Conservation (phyloP, 2,329 filamentous ascomycete genomes). For the Aspergillus amoenus region DNA sequence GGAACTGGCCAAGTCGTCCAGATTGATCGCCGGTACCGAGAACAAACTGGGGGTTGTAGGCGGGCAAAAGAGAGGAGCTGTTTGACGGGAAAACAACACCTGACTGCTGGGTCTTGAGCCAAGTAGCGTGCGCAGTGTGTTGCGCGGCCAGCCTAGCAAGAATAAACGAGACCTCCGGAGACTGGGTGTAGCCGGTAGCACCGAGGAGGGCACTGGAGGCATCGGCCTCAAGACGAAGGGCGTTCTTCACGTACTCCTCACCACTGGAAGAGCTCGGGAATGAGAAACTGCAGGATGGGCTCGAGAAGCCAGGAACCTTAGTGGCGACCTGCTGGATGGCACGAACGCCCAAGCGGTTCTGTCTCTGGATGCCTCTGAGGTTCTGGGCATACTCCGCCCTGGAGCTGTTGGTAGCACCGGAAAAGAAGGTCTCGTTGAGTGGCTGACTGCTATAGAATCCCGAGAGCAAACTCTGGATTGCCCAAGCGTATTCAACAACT, state of each 20-base stretch:
- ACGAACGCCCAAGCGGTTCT: conserved; percentile 25
- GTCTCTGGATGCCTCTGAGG: conserved; percentile 24
- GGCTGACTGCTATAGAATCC: conserved; percentile 23
- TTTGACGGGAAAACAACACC: conserved; percentile 20
- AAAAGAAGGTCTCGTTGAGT: conserved; percentile 25
- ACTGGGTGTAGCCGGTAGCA: conserved; percentile 27
- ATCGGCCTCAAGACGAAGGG: conserved; percentile 22
- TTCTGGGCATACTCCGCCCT: conserved; percentile 21
- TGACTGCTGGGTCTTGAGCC: conserved; percentile 20
- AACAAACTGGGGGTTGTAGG: conserved; percentile 24
- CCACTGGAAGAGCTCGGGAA: conserved; percentile 18
- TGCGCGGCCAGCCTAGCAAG: conserved; percentile 28
- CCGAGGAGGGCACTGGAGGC: conserved; percentile 27
- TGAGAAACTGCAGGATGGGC: conserved; percentile 24
- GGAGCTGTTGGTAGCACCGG: conserved; percentile 19
- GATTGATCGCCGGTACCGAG: conserved; percentile 20
- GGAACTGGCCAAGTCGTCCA: conserved; percentile 25
- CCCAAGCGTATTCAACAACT: conserved; percentile 25
- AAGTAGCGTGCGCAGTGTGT: conserved; percentile 24
- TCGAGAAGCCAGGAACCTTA: conserved; percentile 16
- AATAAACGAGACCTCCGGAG: conserved; percentile 32
- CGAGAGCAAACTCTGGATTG: conserved; percentile 24
- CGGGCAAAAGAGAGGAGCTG: conserved; percentile 21
- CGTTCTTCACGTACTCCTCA: conserved; percentile 19
- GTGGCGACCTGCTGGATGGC: conserved; percentile 23